Base-by-base conservation (phyloP, 352 stramenopile species). In the Chrysophaeum taylorii region DNA sequence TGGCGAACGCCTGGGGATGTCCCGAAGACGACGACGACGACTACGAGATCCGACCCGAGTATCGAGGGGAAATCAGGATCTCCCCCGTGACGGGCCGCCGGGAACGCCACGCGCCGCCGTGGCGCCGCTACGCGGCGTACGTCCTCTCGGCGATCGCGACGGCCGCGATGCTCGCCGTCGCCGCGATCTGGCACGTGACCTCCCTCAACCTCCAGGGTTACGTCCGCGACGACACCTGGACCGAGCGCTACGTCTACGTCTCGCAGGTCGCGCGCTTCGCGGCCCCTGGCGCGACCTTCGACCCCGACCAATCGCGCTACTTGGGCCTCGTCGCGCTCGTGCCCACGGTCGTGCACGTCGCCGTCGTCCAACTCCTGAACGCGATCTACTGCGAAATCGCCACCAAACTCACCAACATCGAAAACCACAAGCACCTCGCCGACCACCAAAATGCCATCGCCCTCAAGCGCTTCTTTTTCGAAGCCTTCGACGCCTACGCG, bases 401-500 rank as follows among this genome's bases (percentile, higher is more conserved):
- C 16, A 86, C 87, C 37, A 75, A 85, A 50, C 81, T 97, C 63
- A 93, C 92, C 54, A 83, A 94, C 68, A 92, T 91, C 75, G 91
- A 97, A 78, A 97, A 97, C 73, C 90, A 96, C 73, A 81, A 88
- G 70, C 94, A 87, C 7, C 80, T 93, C 71, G 79, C 84, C 64
- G 82, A 87, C 63, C 90, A 94, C 74, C 80, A 94, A 69, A 94
- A 94, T 78, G 93, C 85, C 75, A 72, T 96, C 45, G 95, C 96
- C 69, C 73, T 95, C 68, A 97, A 96, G 81, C 90, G 89, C 70
- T 87, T 96, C 68, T 85, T 96, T 54, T 97, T 97, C 77, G 90
- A 97, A 81, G 93, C 94, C 45, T 92, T 96, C 74, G 94, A 97
- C 82, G 92, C 92, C 72, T 97, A 95, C 79, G 81, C 92, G n/a